Base-by-base conservation (phyloP, 139 green algal genomes). In the Eudorina sp. region DNA sequence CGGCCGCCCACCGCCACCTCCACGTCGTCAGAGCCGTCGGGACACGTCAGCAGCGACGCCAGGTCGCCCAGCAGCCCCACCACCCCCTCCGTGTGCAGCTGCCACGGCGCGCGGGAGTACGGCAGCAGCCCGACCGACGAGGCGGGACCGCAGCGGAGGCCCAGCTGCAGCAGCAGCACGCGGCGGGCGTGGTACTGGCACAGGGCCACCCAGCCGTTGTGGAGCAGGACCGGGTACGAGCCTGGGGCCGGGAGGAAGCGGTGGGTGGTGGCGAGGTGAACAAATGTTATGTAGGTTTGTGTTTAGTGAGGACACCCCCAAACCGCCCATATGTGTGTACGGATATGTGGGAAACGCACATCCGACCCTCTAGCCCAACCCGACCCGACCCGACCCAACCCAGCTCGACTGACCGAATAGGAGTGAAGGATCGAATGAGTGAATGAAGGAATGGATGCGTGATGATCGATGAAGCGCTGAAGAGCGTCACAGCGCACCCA, bases 101-200 rank as follows among this genome's bases (percentile, higher is more conserved):
- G 77, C 87, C 87, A 91, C n/a, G 75, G 36, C 43, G 86, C 74
- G 16, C 87, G 78, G 11, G 38, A 31, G 14, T 68, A 73, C 53
- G 60, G 55, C 81, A 45, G 4, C 29, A 53, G 55, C 4, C 13
- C 62, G 62, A n/a, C n/a, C n/a, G n/a, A n/a, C n/a, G 36, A 8
- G 45, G 43, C 51, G 55, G 53, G 8, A 34, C 19, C 55, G 40
- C 34, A 29, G 31, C 43, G 60, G 18, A 64, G 80, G 25, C 60
- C 60, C 41, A 76, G 60, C 4, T 73, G 40, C 80, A 86, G 60
- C 60, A 86, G 41, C 58, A 86, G 80, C 80, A 86, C 5, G 5
- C 80, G 80, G 9, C 80, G 80, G 80, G 62, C 60, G 80, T 75
- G 43, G 80, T 86, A 76, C 58, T 86, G 80, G 43, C 60, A 76